Percentiles rank a stretch among this genome's conserved stretches.
Conservation (phyloP, 371 early-diverging fungal species). For the Apophysomyces sp. region DNA sequence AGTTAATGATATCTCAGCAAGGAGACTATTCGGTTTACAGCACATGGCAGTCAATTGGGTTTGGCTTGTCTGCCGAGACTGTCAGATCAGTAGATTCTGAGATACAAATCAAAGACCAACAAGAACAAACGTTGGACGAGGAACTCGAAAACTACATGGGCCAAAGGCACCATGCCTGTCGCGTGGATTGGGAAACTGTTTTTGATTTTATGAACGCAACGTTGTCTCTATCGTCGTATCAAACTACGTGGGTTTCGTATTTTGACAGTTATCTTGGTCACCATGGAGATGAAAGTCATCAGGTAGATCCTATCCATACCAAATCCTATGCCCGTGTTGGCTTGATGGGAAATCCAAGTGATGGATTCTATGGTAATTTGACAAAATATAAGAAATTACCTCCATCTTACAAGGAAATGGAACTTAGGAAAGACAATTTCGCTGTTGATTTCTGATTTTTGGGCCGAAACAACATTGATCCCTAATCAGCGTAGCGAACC, state of each 20-base stretch:
- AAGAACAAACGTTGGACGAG: neutral
- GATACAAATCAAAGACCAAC: neutral
- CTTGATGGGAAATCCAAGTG: constrained; percentile 72
- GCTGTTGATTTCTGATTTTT: constrained; percentile 64
- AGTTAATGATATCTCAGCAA: neutral
- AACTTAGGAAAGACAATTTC: constrained; percentile 56
- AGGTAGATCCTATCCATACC: constrained; percentile 29
- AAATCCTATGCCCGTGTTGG: constrained; percentile 66
- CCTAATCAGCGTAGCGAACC: constrained; percentile 40
- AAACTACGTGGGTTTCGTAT: constrained; percentile 11
- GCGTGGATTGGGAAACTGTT: neutral
- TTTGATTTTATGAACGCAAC: neutral
- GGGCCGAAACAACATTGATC: constrained; percentile 57
- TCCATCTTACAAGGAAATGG: neutral
- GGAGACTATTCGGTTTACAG: neutral
- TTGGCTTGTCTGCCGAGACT: neutral
- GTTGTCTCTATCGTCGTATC: constrained; percentile 3
- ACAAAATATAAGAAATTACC: neutral
- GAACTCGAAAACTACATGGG: neutral
- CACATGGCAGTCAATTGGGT: neutral
- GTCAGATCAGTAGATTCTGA: neutral
- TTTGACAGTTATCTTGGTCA: constrained; percentile 6
- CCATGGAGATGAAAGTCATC: neutral
- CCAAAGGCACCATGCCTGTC: neutral
- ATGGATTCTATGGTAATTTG: constrained; percentile 62